Conservation (phyloP, 306 rosid genomes). For the Pyrus betulifolia region DNA sequence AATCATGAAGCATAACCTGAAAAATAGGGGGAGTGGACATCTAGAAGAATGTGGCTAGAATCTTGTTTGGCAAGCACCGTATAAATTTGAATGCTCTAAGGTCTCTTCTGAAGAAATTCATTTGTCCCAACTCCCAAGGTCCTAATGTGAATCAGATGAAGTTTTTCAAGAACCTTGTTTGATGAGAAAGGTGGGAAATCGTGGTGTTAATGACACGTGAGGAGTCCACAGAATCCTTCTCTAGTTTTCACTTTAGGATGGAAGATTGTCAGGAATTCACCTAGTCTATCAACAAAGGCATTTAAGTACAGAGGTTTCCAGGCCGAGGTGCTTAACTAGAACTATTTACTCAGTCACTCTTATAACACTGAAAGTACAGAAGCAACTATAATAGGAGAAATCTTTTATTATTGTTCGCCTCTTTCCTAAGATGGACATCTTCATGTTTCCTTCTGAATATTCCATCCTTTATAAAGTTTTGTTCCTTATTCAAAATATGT, state of each 20-base stretch:
- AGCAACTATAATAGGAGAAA: background rate
- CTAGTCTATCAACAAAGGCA: conserved; percentile 12
- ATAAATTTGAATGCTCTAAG: background rate
- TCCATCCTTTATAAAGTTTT: background rate
- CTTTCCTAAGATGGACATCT: background rate
- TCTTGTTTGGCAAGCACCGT: background rate
- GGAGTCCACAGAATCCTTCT: background rate
- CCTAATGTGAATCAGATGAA: background rate
- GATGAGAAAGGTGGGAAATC: background rate
- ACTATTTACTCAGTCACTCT: background rate
- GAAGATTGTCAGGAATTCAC: background rate
- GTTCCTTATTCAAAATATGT: background rate
- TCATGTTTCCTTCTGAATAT: background rate
- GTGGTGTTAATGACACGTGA: conserved; percentile 7
- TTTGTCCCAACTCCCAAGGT: background rate
- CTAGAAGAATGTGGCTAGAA: background rate
- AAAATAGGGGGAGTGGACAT: background rate
- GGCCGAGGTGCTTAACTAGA: background rate
- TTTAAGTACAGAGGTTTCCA: conserved; percentile 7
- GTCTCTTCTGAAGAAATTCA: background rate
- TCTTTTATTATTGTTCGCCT: background rate
- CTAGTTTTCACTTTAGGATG: background rate
- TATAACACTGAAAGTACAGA: no score
- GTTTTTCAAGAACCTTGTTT: background rate
- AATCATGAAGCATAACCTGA: background rate